Percentiles rank a stretch among this genome's conserved stretches.
Conservation (phyloP, 2,329 filamentous ascomycete genomes). For the Pleomassaria siparia region DNA sequence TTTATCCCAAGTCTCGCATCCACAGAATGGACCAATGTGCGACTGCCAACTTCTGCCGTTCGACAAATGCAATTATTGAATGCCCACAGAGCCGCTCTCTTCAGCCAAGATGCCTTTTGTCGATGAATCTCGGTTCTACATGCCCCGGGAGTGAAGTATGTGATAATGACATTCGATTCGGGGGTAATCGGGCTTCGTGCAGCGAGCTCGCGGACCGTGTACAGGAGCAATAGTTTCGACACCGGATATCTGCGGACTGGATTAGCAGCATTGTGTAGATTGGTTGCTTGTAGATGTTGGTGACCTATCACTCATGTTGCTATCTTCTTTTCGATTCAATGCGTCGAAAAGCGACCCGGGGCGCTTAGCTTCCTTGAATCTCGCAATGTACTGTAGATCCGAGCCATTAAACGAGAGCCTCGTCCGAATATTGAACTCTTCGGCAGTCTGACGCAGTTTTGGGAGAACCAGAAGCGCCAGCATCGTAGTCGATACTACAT, state of each 20-base stretch:
- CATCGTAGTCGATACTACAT: constrained; percentile 22
- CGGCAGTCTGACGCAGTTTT: constrained; percentile 24
- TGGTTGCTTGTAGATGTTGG: too few species aligned
- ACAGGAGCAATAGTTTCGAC: constrained; percentile 33
- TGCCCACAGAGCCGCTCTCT: background rate
- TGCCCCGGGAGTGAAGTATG: constrained; percentile 28
- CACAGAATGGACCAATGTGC: constrained; percentile 21
- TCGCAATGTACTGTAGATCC: constrained; percentile 29
- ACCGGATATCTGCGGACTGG: constrained; percentile 16
- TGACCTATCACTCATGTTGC: constrained; percentile 19
- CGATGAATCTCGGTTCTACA: constrained; percentile 30
- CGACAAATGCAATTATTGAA: constrained; percentile 13
- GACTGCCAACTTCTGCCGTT: constrained; percentile 22
- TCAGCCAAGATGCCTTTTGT: constrained; percentile 15
- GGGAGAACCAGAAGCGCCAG: constrained; percentile 30
- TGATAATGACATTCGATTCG: constrained; percentile 30
- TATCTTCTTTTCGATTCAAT: constrained; percentile 15
- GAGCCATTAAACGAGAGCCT: constrained; percentile 31
- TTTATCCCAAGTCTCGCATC: constrained; percentile 14
- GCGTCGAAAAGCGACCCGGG: constrained; percentile 21
- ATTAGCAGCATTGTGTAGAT: too few species aligned
- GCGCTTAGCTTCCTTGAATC: constrained; percentile 18
- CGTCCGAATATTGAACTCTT: constrained; percentile 11
- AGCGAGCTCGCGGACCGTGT: constrained; percentile 24
- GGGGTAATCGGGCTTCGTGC: constrained; percentile 12